Evolutionary conservation across 2,329 filamentous ascomycete species (phyloP).

Genomic region (Calonectria pseudoturangicola): DNA sequence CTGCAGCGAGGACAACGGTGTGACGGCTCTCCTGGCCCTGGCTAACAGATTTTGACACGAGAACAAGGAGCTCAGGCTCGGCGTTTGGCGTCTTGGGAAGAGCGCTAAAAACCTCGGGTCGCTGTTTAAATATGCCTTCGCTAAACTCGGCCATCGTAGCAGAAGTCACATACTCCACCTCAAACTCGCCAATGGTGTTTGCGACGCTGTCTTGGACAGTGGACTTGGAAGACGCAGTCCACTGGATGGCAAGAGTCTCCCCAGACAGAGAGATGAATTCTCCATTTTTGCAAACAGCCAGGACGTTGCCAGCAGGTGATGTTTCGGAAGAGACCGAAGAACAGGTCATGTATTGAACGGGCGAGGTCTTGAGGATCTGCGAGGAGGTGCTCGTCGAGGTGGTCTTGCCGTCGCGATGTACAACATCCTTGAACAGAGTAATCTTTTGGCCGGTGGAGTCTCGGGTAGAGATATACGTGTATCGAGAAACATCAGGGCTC

Average conservation of each 20-base stretch:
- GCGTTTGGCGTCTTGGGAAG: slow-evolving; percentile 69
- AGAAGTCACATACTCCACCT: slow-evolving; percentile 70
- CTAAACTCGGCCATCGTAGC: slow-evolving; percentile 68
- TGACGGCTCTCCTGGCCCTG: slow-evolving; percentile 57
- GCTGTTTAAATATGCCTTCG: slow-evolving; percentile 73
- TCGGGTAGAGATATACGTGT: slow-evolving; percentile 76
- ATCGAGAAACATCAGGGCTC: slow-evolving; percentile 70
- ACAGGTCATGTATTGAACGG: slow-evolving; percentile 60
- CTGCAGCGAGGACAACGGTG: slow-evolving; percentile 58
- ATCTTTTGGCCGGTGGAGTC: slow-evolving; percentile 70
- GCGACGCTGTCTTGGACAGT: slow-evolving; percentile 60
- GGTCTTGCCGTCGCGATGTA: slow-evolving; percentile 70
- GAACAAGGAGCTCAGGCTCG: slow-evolving; percentile 71
- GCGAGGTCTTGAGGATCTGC: slow-evolving; percentile 63
- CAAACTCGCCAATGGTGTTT: slow-evolving; percentile 60
- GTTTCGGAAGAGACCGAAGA: slow-evolving; percentile 54
- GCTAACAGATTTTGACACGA: slow-evolving; percentile 66
- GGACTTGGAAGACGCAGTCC: slow-evolving; percentile 60
- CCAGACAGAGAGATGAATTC: slow-evolving; percentile 77
- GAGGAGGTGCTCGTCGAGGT: slow-evolving; percentile 68
- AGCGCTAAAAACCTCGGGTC: slow-evolving; percentile 70
- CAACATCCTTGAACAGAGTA: slow-evolving; percentile 75
- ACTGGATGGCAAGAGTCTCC: slow-evolving; percentile 64
- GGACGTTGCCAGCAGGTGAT: slow-evolving; percentile 61
- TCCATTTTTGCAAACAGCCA: slow-evolving; percentile 77